phyloP scores from a whole-genome alignment of 2,329 filamentous ascomycete genomes.

The Leptoxyphium fumago region DNA sequence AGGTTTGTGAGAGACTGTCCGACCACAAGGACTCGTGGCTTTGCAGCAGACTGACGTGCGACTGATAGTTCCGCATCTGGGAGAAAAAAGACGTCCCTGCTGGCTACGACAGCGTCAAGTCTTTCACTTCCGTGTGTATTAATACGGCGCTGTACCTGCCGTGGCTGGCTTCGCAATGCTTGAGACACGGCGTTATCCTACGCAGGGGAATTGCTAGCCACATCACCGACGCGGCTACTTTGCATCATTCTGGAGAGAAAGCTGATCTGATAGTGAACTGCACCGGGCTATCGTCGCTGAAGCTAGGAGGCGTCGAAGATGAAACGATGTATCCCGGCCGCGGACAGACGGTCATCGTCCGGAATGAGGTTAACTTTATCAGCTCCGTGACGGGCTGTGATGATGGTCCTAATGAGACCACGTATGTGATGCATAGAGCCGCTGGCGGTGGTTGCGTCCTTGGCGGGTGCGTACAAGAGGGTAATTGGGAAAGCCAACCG shows the following conservation, averaged over 20 bases:
- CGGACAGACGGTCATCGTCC: slow-evolving; percentile 71
- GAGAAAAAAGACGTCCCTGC: slow-evolving; percentile 33
- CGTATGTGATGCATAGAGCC: slow-evolving; percentile 74
- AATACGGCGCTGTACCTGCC: slow-evolving; percentile 80
- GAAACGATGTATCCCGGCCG: slow-evolving; percentile 56
- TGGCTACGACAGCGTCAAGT: slow-evolving; percentile 55
- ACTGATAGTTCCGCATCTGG: slow-evolving; percentile 22
- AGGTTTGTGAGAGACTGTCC: neutral
- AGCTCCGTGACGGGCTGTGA: slow-evolving; percentile 55
- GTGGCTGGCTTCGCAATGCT: slow-evolving; percentile 70
- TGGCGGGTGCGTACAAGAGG: slow-evolving; percentile 70
- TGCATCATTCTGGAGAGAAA: slow-evolving; percentile 42
- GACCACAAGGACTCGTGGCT: slow-evolving; percentile 4
- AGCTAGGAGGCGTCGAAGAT: slow-evolving; percentile 72
- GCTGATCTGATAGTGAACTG: slow-evolving; percentile 70
- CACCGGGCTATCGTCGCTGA: slow-evolving; percentile 61
- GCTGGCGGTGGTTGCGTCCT: slow-evolving; percentile 68
- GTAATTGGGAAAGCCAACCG: slow-evolving; percentile 63
- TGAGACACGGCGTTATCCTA: slow-evolving; percentile 51
- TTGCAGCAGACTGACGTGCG: no score
- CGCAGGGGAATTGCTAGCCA: slow-evolving; percentile 39
- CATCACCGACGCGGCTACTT: slow-evolving; percentile 50
- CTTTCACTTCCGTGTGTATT: slow-evolving; percentile 78
- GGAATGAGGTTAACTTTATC: slow-evolving; percentile 64
- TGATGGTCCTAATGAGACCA: slow-evolving; percentile 55